Evolutionary conservation across 805 yeast species (phyloP).

Genomic region (Cyberlindnera suaveolens): DNA sequence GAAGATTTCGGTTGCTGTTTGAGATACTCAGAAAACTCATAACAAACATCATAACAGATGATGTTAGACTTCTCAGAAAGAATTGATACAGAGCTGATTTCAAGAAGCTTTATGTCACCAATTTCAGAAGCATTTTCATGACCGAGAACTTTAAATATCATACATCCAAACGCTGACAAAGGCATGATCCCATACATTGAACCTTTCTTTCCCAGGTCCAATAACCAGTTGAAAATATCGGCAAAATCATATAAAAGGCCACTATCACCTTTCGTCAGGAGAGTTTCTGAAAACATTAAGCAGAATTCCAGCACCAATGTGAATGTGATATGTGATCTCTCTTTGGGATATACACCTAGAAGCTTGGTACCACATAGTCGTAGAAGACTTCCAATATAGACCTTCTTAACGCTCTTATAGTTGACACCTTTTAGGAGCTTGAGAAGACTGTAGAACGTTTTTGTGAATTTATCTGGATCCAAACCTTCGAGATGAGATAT

Average conservation of each 20-base stretch:
- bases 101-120: not conserved
- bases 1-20: not conserved
- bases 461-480: conserved; percentile 5
- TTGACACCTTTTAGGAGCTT: conserved; percentile 3
- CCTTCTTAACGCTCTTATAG: conserved; percentile 1
- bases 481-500: conserved; percentile 9
- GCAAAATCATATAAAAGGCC: conserved; percentile 34
- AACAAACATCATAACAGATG: conserved; percentile 3
- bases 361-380: conserved; percentile 15
- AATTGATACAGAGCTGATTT: not conserved
- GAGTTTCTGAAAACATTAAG: conserved; percentile 18
- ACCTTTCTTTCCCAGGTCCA: conserved; percentile 32
- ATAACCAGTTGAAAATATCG: conserved; percentile 44
- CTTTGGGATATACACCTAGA: conserved; percentile 25
- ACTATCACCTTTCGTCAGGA: conserved; percentile 23
- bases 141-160: conserved; percentile 28
- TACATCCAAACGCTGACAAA: conserved; percentile 24
- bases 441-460: conserved; percentile 10
- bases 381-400: conserved; percentile 6
- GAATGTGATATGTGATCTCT: conserved; percentile 36
- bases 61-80: conserved; percentile 11
- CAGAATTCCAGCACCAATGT: conserved; percentile 29
- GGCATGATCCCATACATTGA: conserved; percentile 36
- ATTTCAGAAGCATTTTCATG: conserved; percentile 16
- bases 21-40: not conserved